These are phyloP conservation scores for Zoysia japonica DNA, from an alignment of 176 grass and related monocot genomes.

Conservation along the genomic window DNA sequence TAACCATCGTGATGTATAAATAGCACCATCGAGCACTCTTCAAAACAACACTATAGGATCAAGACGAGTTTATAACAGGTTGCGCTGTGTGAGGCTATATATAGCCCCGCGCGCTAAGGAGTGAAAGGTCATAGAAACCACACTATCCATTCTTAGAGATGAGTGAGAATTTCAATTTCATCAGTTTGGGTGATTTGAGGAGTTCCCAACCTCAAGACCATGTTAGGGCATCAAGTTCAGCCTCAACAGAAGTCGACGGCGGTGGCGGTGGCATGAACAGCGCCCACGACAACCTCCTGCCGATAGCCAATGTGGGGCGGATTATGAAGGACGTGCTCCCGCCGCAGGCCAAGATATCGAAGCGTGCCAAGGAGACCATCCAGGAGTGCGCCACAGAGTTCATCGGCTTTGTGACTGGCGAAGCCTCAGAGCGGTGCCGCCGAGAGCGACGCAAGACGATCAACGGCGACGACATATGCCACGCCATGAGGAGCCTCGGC, in stretches of 20 bases:
- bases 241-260: neutral
- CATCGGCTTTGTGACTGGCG: constrained; percentile 72
- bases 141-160: neutral
- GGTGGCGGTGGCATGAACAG: neutral
- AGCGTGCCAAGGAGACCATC: constrained; percentile 71
- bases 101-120: neutral
- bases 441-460: constrained; percentile 72
- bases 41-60: neutral
- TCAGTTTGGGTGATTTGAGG: constrained; percentile 5
- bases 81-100: too few relatives aligned
- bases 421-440: constrained; percentile 70
- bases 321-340: constrained; percentile 75
- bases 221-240: constrained; percentile 42
- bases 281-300: constrained; percentile 49
- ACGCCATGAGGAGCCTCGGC: constrained; percentile 64
- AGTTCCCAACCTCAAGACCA: constrained; percentile 3
- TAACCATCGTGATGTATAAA: neutral
- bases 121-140: neutral
- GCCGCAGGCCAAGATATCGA: constrained; percentile 69
- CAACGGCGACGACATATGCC: constrained; percentile 79
- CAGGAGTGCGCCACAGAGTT: constrained; percentile 83
- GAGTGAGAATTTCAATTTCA: constrained; percentile 17
- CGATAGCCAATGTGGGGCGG: constrained; percentile 71
- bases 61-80: too few relatives aligned
- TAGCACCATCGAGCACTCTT: neutral